Evolutionary conservation across 805 yeast genomes (phyloP), one percentile per base, ranked within the genome.

Genomic region (Ogataea polymorpha): DNA sequence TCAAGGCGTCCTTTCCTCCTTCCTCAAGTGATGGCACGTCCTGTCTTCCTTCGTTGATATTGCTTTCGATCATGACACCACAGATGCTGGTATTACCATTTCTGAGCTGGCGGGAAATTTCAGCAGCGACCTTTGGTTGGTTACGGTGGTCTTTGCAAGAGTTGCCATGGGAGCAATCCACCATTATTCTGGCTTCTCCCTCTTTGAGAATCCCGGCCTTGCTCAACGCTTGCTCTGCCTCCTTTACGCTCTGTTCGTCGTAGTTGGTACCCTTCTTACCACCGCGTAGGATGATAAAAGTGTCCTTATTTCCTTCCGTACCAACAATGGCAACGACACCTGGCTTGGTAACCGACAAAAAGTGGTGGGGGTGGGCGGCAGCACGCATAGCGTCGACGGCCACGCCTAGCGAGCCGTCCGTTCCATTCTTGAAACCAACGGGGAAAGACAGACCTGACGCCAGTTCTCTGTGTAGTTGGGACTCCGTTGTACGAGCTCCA

Each of bases 401-500:
- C 48, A 91, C 97, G 53, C 88, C 95, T 37, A 93, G 67, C 32
- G 90, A 80, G 59, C 99, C 99, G 64, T 93, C 98, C 29, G 99
- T 91, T 60, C 98, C 98, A 61, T 91, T 91, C 65, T 91, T 91
- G 82, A 91, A 91, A 39, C 99, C 99, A 45, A 91, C 88, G 31
- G 99, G 99, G 88, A 93, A 91, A 3, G 96, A 86, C 34, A 93
- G 72, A 23, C 98, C 99, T 1, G 97, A 89, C 3, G 98, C 96
- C 53, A 91, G 77, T 67, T 91, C 99, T 66, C 99, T 82, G 67
- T 91, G 99, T 40, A 91, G 78, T 71, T 91, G 99, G 28, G 96
- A 89, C 71, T 91, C 99, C 28, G 99, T 91, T 33, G 99, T 91
- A 74, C 99, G 84, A 28, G 99, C 99, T 58, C 99, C 99, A 63